These are phyloP conservation scores for Pseudofabraea citricarpa DNA, from an alignment of 2,329 filamentous ascomycete genomes.

Conservation along the genomic window DNA sequence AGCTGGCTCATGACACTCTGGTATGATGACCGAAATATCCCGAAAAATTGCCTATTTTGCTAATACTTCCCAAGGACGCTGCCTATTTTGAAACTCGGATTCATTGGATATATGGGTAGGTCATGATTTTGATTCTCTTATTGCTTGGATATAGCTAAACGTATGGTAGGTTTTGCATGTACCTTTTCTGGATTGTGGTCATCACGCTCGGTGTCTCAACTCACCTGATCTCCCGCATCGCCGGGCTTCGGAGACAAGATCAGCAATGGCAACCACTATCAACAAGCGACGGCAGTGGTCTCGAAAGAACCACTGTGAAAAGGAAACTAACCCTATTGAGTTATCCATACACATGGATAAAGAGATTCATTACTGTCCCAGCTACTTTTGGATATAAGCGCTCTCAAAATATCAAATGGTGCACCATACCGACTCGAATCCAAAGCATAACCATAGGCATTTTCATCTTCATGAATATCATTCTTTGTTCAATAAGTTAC, in stretches of 20 bases:
- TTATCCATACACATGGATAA: slow-evolving; percentile 23
- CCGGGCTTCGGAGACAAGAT: slow-evolving; percentile 2
- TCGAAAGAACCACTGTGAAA: not conserved
- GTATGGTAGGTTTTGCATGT: slow-evolving; percentile 27
- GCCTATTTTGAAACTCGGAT: slow-evolving; percentile 28
- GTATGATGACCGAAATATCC: slow-evolving; percentile 17
- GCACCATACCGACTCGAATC: slow-evolving; percentile 38
- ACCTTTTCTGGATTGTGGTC: slow-evolving; percentile 37
- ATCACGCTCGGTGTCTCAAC: slow-evolving; percentile 31
- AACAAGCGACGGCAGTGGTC: not conserved
- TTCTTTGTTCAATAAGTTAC: slow-evolving; percentile 33
- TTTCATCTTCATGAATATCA: slow-evolving; percentile 35
- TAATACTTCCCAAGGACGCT: slow-evolving; percentile 26
- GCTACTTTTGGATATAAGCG: slow-evolving; percentile 39
- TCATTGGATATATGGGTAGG: slow-evolving; percentile 35
- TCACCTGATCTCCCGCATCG: slow-evolving; percentile 20
- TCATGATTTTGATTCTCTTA: not conserved
- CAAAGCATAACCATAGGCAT: slow-evolving; percentile 35
- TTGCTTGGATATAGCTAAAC: slow-evolving; percentile 1
- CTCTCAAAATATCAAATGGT: slow-evolving; percentile 30
- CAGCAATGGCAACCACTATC: not conserved
- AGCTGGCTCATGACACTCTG: slow-evolving; percentile 34
- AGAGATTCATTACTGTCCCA: slow-evolving; percentile 31
- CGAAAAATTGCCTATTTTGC: slow-evolving; percentile 33
- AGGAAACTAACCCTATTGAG: not conserved